Evolutionary conservation across 2,329 filamentous ascomycete species (phyloP).

Genomic region (Sclerotinia glacialis): DNA sequence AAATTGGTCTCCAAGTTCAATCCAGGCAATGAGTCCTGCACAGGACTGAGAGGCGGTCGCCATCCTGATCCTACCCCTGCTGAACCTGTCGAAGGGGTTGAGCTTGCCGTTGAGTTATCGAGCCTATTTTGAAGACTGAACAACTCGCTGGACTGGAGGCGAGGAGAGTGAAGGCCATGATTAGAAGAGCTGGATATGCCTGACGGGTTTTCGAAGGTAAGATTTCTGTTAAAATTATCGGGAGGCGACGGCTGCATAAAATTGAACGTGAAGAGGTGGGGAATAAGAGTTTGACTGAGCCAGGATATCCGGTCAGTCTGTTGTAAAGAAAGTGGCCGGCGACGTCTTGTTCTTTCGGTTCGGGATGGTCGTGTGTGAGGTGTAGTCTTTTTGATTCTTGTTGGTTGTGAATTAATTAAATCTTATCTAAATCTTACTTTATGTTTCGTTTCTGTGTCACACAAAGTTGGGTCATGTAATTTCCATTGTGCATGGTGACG

Average conservation of each 20-base stretch:
- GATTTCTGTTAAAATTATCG: slow-evolving; percentile 47
- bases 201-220: slow-evolving; percentile 42
- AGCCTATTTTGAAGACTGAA: slow-evolving; percentile 36
- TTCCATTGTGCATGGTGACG: slow-evolving; percentile 21
- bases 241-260: slow-evolving; percentile 63
- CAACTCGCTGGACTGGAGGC: slow-evolving; percentile 42
- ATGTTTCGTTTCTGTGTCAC: slow-evolving; percentile 6
- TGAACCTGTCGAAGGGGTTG: slow-evolving; percentile 31
- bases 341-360: slow-evolving; percentile 22
- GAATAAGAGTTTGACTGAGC: slow-evolving; percentile 37
- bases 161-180: slow-evolving; percentile 55
- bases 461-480: slow-evolving; percentile 7
- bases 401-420: neutral
- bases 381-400: neutral
- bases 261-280: slow-evolving; percentile 42
- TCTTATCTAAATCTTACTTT: neutral
- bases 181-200: slow-evolving; percentile 45
- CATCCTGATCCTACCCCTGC: slow-evolving; percentile 11
- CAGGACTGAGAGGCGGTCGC: slow-evolving; percentile 39
- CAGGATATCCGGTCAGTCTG: slow-evolving; percentile 40
- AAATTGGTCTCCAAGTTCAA: slow-evolving; percentile 45
- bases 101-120: slow-evolving; percentile 21
- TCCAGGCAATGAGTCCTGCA: slow-evolving; percentile 53
- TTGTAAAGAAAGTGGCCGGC: slow-evolving; percentile 17
- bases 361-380: neutral